Conservation (phyloP, 2,329 filamentous ascomycete genomes). For the Fusarium verticillioides region DNA sequence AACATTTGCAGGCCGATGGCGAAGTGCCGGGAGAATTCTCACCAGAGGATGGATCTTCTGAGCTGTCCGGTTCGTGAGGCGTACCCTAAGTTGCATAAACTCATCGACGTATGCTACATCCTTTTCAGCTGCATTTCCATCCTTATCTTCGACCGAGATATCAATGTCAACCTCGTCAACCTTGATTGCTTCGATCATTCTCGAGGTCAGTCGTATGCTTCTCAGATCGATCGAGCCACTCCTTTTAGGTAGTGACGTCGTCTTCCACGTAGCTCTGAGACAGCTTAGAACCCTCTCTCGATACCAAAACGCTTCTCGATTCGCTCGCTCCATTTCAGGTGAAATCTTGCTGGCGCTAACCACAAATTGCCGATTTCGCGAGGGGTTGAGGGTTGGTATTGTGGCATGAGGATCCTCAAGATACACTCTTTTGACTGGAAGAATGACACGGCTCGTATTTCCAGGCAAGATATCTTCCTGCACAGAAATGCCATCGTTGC, state of each 20-base stretch:
- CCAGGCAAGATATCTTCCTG: conserved; percentile 71
- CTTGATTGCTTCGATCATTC: conserved; percentile 86
- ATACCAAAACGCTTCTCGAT: conserved; percentile 91
- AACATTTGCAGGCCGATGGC: conserved; percentile 75
- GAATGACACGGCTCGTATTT: conserved; percentile 77
- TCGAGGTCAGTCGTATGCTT: conserved; percentile 75
- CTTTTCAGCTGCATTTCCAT: conserved; percentile 36
- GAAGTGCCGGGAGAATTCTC: conserved; percentile 79
- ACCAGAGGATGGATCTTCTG: conserved; percentile 77
- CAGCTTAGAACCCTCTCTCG: conserved; percentile 80
- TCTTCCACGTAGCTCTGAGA: conserved; percentile 78
- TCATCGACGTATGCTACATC: conserved; percentile 53
- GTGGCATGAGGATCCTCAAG: conserved; percentile 79
- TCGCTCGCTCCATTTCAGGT: conserved; percentile 80
- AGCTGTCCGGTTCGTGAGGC: conserved; percentile 77
- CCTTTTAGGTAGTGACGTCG: conserved; percentile 61
- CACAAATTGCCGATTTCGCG: conserved; percentile 90
- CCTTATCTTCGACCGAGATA: conserved; percentile 61
- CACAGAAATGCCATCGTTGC: conserved; percentile 60
- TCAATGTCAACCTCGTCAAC: conserved; percentile 81
- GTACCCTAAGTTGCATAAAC: conserved; percentile 77
- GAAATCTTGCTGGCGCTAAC: conserved; percentile 83
- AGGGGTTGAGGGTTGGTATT: conserved; percentile 83
- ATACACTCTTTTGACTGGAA: conserved; percentile 80
- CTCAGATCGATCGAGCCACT: conserved; percentile 80